These are phyloP conservation scores for Physcia stellaris DNA, from an alignment of 495 filamentous ascomycete species.

Conservation along the genomic window DNA sequence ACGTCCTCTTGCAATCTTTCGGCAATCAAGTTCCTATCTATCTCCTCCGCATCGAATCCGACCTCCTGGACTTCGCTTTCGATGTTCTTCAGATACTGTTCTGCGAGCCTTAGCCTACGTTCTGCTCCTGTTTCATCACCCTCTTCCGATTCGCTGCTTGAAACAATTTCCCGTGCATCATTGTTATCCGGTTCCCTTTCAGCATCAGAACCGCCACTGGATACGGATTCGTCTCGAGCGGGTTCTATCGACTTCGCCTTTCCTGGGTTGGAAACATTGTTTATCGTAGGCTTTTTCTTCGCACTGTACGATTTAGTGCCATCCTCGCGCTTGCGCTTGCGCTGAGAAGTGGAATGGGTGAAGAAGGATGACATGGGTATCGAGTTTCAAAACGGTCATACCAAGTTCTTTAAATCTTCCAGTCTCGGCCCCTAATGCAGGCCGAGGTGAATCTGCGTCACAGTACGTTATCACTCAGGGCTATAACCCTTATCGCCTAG, in stretches of 20 bases:
- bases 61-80: conserved; percentile 64
- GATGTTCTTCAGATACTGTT: conserved; percentile 86
- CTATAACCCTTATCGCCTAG: too few species aligned
- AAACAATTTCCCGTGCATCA: conserved; percentile 19
- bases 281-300: conserved; percentile 35
- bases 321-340: conserved; percentile 62
- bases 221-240: conserved; percentile 60
- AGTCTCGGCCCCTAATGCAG: too few species aligned
- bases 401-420: too few species aligned
- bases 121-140: conserved; percentile 75
- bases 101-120: conserved; percentile 73
- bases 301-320: conserved; percentile 30
- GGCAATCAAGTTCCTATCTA: conserved; percentile 84
- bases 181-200: conserved; percentile 27
- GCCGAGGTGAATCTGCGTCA: too few species aligned
- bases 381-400: not conserved
- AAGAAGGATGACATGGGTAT: conserved; percentile 74
- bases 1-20: conserved; percentile 83
- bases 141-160: conserved; percentile 28
- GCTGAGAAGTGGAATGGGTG: conserved; percentile 58
- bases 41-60: conserved; percentile 85
- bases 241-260: conserved; percentile 21
- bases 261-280: conserved; percentile 19
- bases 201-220: conserved; percentile 66
- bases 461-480: too few species aligned